Evolutionary conservation across 495 filamentous ascomycete species (phyloP).

Genomic region (Aspergillus mulundensis): DNA sequence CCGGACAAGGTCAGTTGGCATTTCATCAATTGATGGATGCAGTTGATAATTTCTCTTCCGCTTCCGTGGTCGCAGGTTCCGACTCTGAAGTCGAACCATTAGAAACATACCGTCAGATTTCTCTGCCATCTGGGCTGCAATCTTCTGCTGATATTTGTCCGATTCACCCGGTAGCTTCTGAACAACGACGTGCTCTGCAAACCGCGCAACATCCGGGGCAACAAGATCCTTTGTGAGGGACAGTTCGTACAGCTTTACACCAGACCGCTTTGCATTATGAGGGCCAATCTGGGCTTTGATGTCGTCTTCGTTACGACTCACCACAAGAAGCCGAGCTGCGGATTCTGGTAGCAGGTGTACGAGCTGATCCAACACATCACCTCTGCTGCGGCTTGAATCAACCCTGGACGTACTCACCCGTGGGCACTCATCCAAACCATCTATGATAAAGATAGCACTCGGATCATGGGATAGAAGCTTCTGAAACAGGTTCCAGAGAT

Average conservation of each 20-base stretch:
- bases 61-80: background rate
- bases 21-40: background rate
- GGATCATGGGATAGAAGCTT: too few relatives aligned
- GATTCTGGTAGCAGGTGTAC: background rate
- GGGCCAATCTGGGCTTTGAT: too few relatives aligned
- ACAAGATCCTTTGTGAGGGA: too few relatives aligned
- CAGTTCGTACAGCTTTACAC: too few relatives aligned
- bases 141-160: background rate
- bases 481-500: too few relatives aligned
- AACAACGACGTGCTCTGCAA: background rate
- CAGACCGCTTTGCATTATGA: too few relatives aligned
- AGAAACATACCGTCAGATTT: conserved; percentile 4
- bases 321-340: background rate
- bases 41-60: background rate
- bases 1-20: background rate
- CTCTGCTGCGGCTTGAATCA: too few relatives aligned
- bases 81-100: background rate
- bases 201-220: too few relatives aligned
- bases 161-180: background rate
- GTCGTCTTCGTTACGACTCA: background rate
- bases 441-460: too few relatives aligned
- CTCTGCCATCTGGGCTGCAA: background rate
- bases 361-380: too few relatives aligned
- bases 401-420: too few relatives aligned
- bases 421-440: too few relatives aligned